These are phyloP conservation scores for Phlyctochytrium planicorne DNA, from an alignment of 192 early-diverging fungal species.

Conservation along the genomic window DNA sequence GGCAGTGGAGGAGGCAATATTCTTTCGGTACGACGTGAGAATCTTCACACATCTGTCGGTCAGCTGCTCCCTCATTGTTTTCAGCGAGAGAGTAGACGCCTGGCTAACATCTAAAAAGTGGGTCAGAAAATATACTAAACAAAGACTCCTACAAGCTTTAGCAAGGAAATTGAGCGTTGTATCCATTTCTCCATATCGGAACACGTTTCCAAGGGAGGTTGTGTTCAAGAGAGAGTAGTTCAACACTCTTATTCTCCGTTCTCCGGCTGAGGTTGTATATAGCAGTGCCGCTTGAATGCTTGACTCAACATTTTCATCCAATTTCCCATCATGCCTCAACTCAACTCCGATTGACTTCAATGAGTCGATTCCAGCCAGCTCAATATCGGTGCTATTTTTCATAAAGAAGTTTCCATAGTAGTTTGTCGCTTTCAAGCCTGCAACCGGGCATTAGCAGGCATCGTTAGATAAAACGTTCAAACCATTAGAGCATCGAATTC, in stretches of 20 bases:
- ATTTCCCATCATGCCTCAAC: constrained; percentile 84
- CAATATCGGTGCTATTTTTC: constrained; percentile 88
- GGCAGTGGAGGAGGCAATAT: constrained; percentile 83
- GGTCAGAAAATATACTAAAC: not conserved
- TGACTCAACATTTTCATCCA: constrained; percentile 75
- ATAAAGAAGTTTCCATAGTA: constrained; percentile 94
- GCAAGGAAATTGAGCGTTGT: constrained; percentile 82
- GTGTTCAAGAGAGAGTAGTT: constrained; percentile 81
- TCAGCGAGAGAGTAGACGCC: constrained; percentile 67
- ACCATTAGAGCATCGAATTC: constrained; percentile 89
- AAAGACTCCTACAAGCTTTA: constrained; percentile 60
- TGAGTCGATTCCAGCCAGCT: constrained; percentile 85
- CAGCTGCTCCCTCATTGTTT: constrained; percentile 75
- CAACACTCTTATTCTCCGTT: constrained; percentile 89
- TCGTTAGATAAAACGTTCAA: not conserved
- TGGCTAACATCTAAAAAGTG: constrained; percentile 63
- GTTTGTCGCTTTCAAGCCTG: constrained; percentile 74
- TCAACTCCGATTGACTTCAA: constrained; percentile 79
- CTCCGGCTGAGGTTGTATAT: constrained; percentile 87
- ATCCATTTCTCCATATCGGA: constrained; percentile 90
- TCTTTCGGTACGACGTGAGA: constrained; percentile 84
- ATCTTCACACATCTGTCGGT: constrained; percentile 87
- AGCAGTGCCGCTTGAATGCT: constrained; percentile 91
- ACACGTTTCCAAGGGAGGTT: constrained; percentile 73
- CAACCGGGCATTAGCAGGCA: not conserved